A percentile compares a stretch with the other conserved stretches of the same genome.
These are phyloP conservation scores for Cucurbitaria berberidis DNA, from an alignment of 2,329 filamentous ascomycete genomes.

Conservation along the genomic window DNA sequence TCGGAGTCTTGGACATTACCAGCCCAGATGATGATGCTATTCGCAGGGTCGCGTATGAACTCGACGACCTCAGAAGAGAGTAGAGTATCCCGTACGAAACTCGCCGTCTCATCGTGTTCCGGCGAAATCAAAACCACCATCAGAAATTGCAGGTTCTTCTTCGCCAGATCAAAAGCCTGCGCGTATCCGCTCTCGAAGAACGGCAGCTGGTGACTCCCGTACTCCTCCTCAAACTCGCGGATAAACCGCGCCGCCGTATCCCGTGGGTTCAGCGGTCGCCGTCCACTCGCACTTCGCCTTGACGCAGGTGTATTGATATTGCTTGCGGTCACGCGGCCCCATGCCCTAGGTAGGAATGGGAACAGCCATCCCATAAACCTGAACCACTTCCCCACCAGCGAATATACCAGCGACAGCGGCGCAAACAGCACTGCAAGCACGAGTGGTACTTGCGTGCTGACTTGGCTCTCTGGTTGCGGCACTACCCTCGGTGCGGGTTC, in stretches of 20 bases:
- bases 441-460: conserved; percentile 73
- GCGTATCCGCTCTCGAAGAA: conserved; percentile 92
- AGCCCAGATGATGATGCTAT: conserved; percentile 88
- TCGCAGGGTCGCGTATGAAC: conserved; percentile 75
- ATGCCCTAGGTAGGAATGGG: conserved; percentile 75
- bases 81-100: conserved; percentile 82
- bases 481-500: conserved; percentile 85
- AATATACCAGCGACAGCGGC: conserved; percentile 80
- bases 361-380: conserved; percentile 78
- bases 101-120: conserved; percentile 89
- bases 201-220: conserved; percentile 72
- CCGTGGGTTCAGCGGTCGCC: conserved; percentile 78
- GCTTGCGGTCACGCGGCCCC: conserved; percentile 60
- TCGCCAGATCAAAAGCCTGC: conserved; percentile 86
- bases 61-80: conserved; percentile 74
- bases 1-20: conserved; percentile 93
- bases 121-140: conserved; percentile 87
- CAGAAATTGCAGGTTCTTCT: conserved; percentile 88
- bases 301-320: conserved; percentile 49
- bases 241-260: conserved; percentile 90
- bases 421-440: conserved; percentile 79
- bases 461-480: conserved; percentile 70
- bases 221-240: conserved; percentile 93
- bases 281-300: conserved; percentile 66
- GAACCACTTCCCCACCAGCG: conserved; percentile 71